Base-by-base conservation (phyloP, 2,329 filamentous ascomycete genomes). In the Cercospora zeae-maydis region DNA sequence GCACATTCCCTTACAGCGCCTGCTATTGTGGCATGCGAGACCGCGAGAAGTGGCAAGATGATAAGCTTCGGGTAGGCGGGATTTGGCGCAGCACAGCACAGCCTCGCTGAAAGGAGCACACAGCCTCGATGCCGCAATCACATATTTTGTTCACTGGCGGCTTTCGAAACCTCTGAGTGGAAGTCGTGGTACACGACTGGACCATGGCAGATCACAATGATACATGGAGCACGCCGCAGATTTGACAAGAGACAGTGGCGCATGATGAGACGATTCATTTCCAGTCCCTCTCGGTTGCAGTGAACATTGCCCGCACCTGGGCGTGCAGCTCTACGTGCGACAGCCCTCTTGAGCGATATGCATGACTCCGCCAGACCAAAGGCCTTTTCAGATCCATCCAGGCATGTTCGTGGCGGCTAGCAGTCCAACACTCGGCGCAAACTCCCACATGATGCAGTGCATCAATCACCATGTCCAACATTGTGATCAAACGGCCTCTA, bases 381-480 rank as follows among this genome's bases (percentile, higher is more conserved):
- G 80, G 79, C 67, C 77, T 72, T 73, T 82, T 82, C 19, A 75
- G 73, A 14, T 75, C 67, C 14, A 73, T 72, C 80, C 80, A 82
- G 59, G 79, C 75, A 66, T 80, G 79, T 24, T 75, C 70, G 1
- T 63, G 58, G 34, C 79, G 74, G 52, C 74, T 69, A 14, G 75
- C 63, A 19, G 68, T 67, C 80, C 80, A 82, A 67, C 80, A 82
- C 1, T 79, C 77, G 0, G 70, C 71, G 64, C 80, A 82, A 10
- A 82, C 76, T 4, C 79, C 79, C 24, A 79, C 69, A 56, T 79
- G 76, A 52, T 72, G 74, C 4, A 81, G 63, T 21, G 74, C 73
- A 27, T 76, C 75, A 62, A 85, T 81, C 31, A 92, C 76, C 58
- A 86, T 83, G 59, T 89, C 87, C 14, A 92, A 75, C 3, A 90